Conservation (phyloP, 805 yeast species). For the Lachancea sp. region DNA sequence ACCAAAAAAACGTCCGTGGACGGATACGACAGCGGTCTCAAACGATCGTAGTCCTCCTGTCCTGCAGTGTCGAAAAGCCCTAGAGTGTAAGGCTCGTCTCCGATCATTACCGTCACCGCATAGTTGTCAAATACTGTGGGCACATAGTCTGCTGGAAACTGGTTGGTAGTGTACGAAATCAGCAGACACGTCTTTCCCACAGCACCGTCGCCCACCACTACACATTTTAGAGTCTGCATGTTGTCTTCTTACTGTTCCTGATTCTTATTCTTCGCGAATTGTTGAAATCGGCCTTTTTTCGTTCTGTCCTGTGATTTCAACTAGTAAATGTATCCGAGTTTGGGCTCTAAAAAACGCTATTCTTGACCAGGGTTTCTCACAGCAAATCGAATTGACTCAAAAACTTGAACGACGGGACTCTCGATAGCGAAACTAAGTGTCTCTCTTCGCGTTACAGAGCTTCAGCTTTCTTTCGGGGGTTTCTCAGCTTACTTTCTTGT, state of each 20-base stretch:
- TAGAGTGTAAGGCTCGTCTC: conserved; percentile 95
- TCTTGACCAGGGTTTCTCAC: not conserved
- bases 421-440: not conserved
- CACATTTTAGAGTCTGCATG: conserved; percentile 74
- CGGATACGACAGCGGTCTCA: conserved; percentile 94
- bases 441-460: not conserved
- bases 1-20: conserved; percentile 95
- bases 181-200: conserved; percentile 96
- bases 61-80: conserved; percentile 99
- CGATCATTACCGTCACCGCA: conserved; percentile 92
- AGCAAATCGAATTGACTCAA: not conserved
- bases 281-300: not conserved
- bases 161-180: conserved; percentile 92
- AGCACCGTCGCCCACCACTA: conserved; percentile 99
- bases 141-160: conserved; percentile 96
- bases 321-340: not conserved
- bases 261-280: too few relatives aligned
- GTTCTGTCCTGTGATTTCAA: not conserved
- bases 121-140: conserved; percentile 98
- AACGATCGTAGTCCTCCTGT: conserved; percentile 96
- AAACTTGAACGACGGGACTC: not conserved
- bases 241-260: conserved; percentile 4
- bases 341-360: not conserved
- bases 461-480: not conserved
- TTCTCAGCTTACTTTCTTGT: not conserved